A percentile compares a stretch with the other conserved stretches of the same genome.
Evolutionary conservation across 129 eudicot species (phyloP).

Genomic region (Dittrichia graveolens): DNA sequence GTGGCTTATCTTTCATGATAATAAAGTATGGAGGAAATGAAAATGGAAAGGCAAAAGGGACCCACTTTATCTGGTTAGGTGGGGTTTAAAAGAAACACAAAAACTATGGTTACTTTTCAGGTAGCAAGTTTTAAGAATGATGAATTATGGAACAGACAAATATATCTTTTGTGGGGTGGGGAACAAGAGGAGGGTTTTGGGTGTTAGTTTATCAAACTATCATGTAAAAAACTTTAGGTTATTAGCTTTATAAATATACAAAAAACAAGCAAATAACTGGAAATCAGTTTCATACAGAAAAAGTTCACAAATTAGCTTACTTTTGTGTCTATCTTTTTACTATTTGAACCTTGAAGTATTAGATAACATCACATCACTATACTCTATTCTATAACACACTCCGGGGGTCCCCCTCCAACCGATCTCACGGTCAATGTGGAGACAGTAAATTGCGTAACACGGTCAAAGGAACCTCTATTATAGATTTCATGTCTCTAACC

Average conservation of each 20-base stretch:
- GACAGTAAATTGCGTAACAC: too few relatives aligned
- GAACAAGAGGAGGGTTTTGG: slow-evolving; percentile 23
- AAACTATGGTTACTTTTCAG: slow-evolving; percentile 39
- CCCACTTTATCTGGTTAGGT: slow-evolving; percentile 55
- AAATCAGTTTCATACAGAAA: not conserved
- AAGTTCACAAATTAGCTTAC: not conserved
- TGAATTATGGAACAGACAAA: slow-evolving; percentile 22
- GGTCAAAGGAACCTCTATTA: too few relatives aligned
- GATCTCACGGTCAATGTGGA: too few relatives aligned
- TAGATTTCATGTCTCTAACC: too few relatives aligned
- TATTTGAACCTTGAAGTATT: too few relatives aligned
- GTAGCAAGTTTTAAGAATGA: slow-evolving; percentile 29
- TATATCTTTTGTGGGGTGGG: slow-evolving; percentile 29
- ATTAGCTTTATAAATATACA: slow-evolving; percentile 17
- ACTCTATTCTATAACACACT: too few relatives aligned
- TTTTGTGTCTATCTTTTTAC: slow-evolving; percentile 5
- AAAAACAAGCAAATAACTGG: slow-evolving; percentile 4
- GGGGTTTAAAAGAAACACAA: slow-evolving; percentile 45
- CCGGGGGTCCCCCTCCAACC: too few relatives aligned
- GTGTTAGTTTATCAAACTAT: slow-evolving; percentile 23
- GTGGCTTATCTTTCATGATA: slow-evolving; percentile 34
- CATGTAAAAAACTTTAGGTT: slow-evolving; percentile 27
- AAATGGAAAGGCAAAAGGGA: slow-evolving; percentile 30
- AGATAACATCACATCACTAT: too few relatives aligned
- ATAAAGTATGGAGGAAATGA: slow-evolving; percentile 18